Conservation (phyloP, 2,329 filamentous ascomycete genomes). For the Alternaria arbusti region DNA sequence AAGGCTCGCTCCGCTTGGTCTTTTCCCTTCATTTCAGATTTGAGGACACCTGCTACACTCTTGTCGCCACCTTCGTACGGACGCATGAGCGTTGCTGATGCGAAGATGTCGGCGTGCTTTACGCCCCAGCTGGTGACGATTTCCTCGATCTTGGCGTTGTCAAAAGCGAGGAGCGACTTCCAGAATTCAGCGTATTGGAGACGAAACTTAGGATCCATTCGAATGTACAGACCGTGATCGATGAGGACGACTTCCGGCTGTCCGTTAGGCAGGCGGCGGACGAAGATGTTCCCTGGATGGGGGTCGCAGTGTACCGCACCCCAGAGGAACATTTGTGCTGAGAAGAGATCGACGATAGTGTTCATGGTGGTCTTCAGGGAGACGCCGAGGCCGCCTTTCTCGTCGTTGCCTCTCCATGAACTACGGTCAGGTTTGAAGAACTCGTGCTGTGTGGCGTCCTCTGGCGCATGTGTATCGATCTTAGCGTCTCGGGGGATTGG, state of each 20-base stretch:
- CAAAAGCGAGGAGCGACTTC: slow-evolving; percentile 92
- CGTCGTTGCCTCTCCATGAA: slow-evolving; percentile 75
- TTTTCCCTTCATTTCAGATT: slow-evolving; percentile 58
- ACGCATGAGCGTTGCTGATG: slow-evolving; percentile 84
- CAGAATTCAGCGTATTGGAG: slow-evolving; percentile 89
- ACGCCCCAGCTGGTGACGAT: slow-evolving; percentile 87
- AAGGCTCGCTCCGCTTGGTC: slow-evolving; percentile 69
- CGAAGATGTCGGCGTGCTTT: slow-evolving; percentile 87
- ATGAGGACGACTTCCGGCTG: slow-evolving; percentile 90
- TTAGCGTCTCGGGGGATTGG: slow-evolving; percentile 44
- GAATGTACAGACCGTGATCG: slow-evolving; percentile 95
- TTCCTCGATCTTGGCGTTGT: slow-evolving; percentile 77
- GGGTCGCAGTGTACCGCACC: slow-evolving; percentile 95
- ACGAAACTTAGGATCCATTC: slow-evolving; percentile 82
- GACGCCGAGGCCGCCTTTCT: slow-evolving; percentile 82
- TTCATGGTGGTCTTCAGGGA: slow-evolving; percentile 88
- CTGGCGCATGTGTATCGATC: slow-evolving; percentile 35
- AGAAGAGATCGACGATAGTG: slow-evolving; percentile 95
- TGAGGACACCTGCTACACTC: slow-evolving; percentile 66
- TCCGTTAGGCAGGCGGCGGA: slow-evolving; percentile 83
- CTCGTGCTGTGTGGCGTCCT: slow-evolving; percentile 53
- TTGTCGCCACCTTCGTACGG: slow-evolving; percentile 87
- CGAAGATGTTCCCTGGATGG: slow-evolving; percentile 96
- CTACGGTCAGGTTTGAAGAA: slow-evolving; percentile 80
- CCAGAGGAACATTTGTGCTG: slow-evolving; percentile 98